phyloP scores from a whole-genome alignment of 495 filamentous ascomycete species.

The Cetradonia linearis region DNA sequence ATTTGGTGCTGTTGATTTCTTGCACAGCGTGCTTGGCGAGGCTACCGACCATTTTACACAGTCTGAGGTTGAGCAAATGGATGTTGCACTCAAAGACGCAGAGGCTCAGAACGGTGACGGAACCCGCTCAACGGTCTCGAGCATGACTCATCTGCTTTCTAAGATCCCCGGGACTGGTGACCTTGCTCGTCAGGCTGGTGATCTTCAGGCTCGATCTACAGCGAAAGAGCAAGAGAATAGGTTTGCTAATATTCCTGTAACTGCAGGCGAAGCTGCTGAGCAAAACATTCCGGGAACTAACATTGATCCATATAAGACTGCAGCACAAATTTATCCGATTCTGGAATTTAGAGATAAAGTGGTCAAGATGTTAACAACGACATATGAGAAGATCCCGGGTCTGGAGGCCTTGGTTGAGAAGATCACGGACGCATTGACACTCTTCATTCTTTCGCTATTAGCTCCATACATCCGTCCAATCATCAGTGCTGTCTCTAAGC shows the following conservation, averaged over 20 bases:
- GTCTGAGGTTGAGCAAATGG: constrained; percentile 83
- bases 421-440: constrained; percentile 80
- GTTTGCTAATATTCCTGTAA: constrained; percentile 42
- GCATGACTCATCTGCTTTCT: constrained; percentile 58
- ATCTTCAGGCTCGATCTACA: constrained; percentile 63
- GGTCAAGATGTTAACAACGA: constrained; percentile 66
- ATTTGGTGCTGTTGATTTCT: constrained; percentile 90
- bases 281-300: constrained; percentile 58
- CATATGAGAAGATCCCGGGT: constrained; percentile 87
- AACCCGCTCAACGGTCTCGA: constrained; percentile 31
- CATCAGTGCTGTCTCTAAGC: constrained; percentile 74
- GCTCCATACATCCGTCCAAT: constrained; percentile 85
- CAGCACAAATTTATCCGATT: constrained; percentile 85
- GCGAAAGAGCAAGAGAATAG: constrained; percentile 59
- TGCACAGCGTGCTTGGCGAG: constrained; percentile 87
- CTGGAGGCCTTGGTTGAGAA: constrained; percentile 77
- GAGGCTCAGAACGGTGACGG: constrained; percentile 34
- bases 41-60: constrained; percentile 94
- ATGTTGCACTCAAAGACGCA: constrained; percentile 58
- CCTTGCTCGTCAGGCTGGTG: constrained; percentile 65
- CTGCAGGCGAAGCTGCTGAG: constrained; percentile 36
- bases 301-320: constrained; percentile 74
- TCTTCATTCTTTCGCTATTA: constrained; percentile 81
- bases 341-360: constrained; percentile 89
- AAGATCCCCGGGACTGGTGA: constrained; percentile 72